Conservation (phyloP, 1,284 basidiomycete genomes). For the Trichosporon faecale region DNA sequence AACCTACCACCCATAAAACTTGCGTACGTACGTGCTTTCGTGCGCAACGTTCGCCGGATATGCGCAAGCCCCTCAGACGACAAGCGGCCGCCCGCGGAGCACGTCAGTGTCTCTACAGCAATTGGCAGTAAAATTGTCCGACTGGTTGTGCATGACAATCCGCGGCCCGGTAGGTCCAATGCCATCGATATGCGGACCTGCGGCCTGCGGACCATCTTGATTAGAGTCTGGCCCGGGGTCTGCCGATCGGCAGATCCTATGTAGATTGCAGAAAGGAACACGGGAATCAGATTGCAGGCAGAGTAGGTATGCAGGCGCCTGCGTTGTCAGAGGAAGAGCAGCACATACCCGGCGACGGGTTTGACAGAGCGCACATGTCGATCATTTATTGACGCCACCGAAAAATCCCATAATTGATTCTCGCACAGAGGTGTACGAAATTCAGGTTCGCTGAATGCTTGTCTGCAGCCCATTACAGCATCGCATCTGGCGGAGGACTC, state of each 20-base stretch:
- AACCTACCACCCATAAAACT: background rate
- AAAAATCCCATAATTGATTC: background rate
- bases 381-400: constrained; percentile 7
- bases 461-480: background rate
- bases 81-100: background rate
- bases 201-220: background rate
- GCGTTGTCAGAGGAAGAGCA: background rate
- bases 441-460: background rate
- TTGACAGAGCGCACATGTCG: background rate
- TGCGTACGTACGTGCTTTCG: background rate
- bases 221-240: background rate
- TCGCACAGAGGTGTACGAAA: background rate
- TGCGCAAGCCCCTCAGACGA: background rate
- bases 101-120: background rate
- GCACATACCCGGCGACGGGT: background rate
- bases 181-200: background rate
- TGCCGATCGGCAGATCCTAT: background rate
- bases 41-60: background rate
- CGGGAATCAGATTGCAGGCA: background rate
- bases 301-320: background rate
- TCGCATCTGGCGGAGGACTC: background rate
- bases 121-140: background rate
- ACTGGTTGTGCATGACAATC: background rate
- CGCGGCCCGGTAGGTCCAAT: background rate
- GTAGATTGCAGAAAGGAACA: background rate